A percentile compares a stretch with the other conserved stretches of the same genome.
These are phyloP conservation scores for Gloeopeniophorella convolvens DNA, from an alignment of 768 basidiomycete genomes.

Conservation along the genomic window DNA sequence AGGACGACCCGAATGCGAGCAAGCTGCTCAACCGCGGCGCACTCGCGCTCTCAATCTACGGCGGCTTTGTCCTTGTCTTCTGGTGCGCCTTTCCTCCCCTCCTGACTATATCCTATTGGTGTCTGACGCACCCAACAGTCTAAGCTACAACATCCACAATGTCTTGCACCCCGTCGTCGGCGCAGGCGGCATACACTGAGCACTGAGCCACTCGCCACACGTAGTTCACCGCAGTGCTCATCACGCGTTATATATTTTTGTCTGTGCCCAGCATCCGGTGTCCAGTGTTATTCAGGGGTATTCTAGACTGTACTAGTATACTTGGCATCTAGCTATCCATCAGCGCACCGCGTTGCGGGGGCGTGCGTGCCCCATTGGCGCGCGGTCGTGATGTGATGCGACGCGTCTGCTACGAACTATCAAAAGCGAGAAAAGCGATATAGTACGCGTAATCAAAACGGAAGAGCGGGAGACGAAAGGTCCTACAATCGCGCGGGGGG, in stretches of 20 bases:
- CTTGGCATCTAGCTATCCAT: neutral
- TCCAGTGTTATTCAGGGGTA: neutral
- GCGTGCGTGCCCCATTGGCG: too few species aligned
- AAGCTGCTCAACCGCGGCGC: conserved; percentile 51
- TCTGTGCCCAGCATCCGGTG: neutral
- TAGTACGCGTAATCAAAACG: neutral
- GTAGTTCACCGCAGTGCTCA: too few species aligned
- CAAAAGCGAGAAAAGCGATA: too few species aligned
- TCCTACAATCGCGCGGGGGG: neutral
- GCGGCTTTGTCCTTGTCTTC: conserved; percentile 73
- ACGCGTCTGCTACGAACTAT: too few species aligned
- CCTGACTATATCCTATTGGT: neutral
- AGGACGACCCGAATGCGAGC: conserved; percentile 51
- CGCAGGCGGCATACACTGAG: neutral
- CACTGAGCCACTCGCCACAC: too few species aligned
- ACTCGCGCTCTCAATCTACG: conserved; percentile 68
- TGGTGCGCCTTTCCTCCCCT: conserved; percentile 50
- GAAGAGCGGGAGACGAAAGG: neutral
- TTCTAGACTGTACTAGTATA: neutral
- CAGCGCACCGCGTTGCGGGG: neutral
- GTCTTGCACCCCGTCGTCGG: conserved; percentile 35
- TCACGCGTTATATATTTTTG: too few species aligned
- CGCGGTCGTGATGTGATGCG: too few species aligned
- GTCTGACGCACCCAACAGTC: conserved; percentile 35
- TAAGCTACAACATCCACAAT: conserved; percentile 75